A percentile compares a stretch with the other conserved stretches of the same genome.
Conservation (phyloP, 2,329 filamentous ascomycete genomes). For the Byssothecium circinans region DNA sequence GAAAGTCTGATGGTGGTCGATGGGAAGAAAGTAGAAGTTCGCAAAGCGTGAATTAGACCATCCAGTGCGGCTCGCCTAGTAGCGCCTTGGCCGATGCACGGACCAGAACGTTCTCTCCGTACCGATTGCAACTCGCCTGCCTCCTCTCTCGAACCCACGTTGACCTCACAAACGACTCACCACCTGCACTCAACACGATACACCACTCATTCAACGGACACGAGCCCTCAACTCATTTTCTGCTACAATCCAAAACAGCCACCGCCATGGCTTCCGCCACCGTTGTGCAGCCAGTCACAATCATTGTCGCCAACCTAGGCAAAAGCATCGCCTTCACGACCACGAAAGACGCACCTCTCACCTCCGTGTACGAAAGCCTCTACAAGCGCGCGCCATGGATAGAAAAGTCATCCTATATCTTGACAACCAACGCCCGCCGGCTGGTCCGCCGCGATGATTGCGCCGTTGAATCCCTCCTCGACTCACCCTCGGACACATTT, state of each 20-base stretch:
- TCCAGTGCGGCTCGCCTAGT: slow-evolving; percentile 7
- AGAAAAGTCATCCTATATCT: slow-evolving; percentile 63
- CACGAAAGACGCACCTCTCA: slow-evolving; percentile 65
- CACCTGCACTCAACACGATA: background rate
- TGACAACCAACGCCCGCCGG: slow-evolving; percentile 81
- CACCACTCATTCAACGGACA: background rate
- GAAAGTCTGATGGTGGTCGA: slow-evolving; percentile 15
- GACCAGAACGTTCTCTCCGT: background rate
- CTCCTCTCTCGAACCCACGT: no score
- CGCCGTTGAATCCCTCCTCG: slow-evolving; percentile 64
- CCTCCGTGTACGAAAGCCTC: slow-evolving; percentile 67
- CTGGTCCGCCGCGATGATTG: slow-evolving; percentile 62
- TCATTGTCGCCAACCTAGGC: slow-evolving; percentile 81
- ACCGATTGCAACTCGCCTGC: no score
- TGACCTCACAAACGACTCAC: background rate
- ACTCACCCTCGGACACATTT: slow-evolving; percentile 63
- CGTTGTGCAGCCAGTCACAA: slow-evolving; percentile 38
- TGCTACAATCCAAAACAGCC: no score
- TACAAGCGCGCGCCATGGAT: slow-evolving; percentile 61
- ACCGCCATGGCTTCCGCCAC: slow-evolving; percentile 26
- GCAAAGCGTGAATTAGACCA: slow-evolving; percentile 6
- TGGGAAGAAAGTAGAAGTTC: slow-evolving; percentile 14
- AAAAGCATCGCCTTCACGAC: slow-evolving; percentile 84
- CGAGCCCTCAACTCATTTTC: background rate
- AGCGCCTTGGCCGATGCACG: background rate